Conservation (phyloP, 768 basidiomycete species). For the Naematelia encephala region DNA sequence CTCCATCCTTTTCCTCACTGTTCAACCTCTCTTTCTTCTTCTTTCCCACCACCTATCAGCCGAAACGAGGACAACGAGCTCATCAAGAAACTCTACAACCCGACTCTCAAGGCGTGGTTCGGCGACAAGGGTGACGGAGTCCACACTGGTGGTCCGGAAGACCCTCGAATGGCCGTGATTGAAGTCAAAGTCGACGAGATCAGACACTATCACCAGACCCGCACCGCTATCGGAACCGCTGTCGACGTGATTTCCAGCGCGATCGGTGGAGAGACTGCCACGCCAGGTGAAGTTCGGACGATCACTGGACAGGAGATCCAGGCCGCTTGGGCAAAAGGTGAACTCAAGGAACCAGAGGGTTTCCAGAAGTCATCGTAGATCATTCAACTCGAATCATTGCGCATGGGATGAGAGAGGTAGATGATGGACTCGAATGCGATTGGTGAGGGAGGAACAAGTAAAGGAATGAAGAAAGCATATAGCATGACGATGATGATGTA, state of each 20-base stretch:
- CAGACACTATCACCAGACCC: slow-evolving; percentile 72
- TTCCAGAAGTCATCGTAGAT: background rate
- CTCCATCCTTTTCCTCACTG: background rate
- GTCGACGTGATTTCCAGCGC: slow-evolving; percentile 62
- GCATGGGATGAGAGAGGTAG: background rate
- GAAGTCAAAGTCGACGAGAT: slow-evolving; percentile 69
- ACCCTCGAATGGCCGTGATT: slow-evolving; percentile 75
- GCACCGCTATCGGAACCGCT: slow-evolving; percentile 59
- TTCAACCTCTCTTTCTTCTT: background rate
- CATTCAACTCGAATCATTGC: background rate
- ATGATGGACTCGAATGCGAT: background rate
- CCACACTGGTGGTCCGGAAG: slow-evolving; percentile 73
- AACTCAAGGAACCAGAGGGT: slow-evolving; percentile 35
- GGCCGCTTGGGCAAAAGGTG: slow-evolving; percentile 27
- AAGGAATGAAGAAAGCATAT: background rate
- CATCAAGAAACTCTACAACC: slow-evolving; percentile 44
- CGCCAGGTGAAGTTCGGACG: slow-evolving; percentile 72
- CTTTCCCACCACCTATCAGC: background rate
- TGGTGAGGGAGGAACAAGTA: background rate
- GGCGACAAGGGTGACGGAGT: slow-evolving; percentile 80
- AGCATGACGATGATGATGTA: background rate
- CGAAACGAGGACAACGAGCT: slow-evolving; percentile 55
- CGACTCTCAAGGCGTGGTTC: slow-evolving; percentile 64
- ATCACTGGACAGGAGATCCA: slow-evolving; percentile 69
- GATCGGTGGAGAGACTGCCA: slow-evolving; percentile 62